Conservation (phyloP, 306 rosid genomes). For the Abrus precatorius region DNA sequence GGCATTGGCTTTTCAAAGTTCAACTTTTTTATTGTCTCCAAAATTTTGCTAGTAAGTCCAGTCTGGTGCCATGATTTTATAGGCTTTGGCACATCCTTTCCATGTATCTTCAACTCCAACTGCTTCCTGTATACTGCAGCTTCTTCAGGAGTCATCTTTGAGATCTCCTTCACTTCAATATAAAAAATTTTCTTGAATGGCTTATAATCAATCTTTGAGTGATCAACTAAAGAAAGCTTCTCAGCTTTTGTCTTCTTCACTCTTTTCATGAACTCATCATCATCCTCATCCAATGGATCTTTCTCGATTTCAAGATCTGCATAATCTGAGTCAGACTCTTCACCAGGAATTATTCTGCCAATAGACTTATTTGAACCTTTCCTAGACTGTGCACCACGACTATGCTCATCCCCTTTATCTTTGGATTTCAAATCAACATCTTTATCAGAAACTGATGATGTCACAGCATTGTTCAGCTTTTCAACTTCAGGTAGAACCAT, state of each 20-base stretch:
- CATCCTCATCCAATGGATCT: constrained; percentile 80
- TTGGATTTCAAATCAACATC: constrained; percentile 56
- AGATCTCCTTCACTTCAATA: constrained; percentile 82
- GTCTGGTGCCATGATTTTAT: constrained; percentile 92
- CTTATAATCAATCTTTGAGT: constrained; percentile 85
- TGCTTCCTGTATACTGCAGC: constrained; percentile 77
- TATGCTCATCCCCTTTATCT: constrained; percentile 59
- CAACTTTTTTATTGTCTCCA: constrained; percentile 85
- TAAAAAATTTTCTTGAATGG: constrained; percentile 79
- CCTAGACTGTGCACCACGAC: constrained; percentile 59
- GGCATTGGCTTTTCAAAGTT: constrained; percentile 90
- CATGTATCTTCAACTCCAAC: constrained; percentile 94
- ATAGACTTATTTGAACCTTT: constrained; percentile 73
- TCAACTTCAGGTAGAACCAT: constrained; percentile 93
- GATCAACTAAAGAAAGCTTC: constrained; percentile 93
- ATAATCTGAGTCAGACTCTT: constrained; percentile 89
- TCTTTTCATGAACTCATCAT: constrained; percentile 95
- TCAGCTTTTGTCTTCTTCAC: constrained; percentile 96
- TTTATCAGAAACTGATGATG: constrained; percentile 50
- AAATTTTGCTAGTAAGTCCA: constrained; percentile 88
- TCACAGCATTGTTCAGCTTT: constrained; percentile 65
- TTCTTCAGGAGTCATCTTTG: constrained; percentile 73
- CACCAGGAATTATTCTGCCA: constrained; percentile 95
- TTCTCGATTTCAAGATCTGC: constrained; percentile 72
- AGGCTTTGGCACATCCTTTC: constrained; percentile 97